Evolutionary conservation across 1,139 yeast species (phyloP).

Genomic region (Taphrina communis): DNA sequence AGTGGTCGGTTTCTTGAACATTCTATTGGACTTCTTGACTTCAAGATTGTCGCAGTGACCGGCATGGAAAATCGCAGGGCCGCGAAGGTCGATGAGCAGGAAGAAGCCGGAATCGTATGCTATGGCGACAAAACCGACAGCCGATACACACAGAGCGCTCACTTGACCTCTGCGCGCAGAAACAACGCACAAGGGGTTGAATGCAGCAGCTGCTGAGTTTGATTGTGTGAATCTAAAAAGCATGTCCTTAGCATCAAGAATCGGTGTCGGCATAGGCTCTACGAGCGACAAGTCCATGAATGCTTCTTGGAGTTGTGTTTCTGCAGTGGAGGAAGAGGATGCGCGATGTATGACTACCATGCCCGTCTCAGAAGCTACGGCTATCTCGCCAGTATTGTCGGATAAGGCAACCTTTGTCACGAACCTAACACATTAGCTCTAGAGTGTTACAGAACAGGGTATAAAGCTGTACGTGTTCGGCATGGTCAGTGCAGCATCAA

Average conservation of each 20-base stretch:
- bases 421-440: constrained; percentile 5
- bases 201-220: constrained; percentile 45
- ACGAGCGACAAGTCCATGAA: constrained; percentile 22
- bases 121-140: constrained; percentile 58
- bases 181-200: constrained; percentile 31
- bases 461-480: constrained; percentile 56
- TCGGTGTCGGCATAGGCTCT: constrained; percentile 30
- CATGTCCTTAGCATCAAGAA: constrained; percentile 16
- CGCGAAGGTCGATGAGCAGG: constrained; percentile 79
- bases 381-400: constrained; percentile 72
- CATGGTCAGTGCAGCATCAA: constrained; percentile 54
- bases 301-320: constrained; percentile 3
- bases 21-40: constrained; percentile 29
- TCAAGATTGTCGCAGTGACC: constrained; percentile 50
- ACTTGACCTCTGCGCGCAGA: constrained; percentile 27
- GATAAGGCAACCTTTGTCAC: constrained; percentile 73
- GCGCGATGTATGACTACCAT: constrained; percentile 77
- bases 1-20: constrained; percentile 57
- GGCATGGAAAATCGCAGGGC: constrained; percentile 76
- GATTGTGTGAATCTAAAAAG: constrained; percentile 8
- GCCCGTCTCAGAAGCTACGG: constrained; percentile 72
- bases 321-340: constrained; percentile 49
- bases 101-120: constrained; percentile 79
- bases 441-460: constrained; percentile 49
- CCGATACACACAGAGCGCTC: constrained; percentile 16